Conservation (phyloP, 352 stramenopile genomes). For the Plasmopara muralis region DNA sequence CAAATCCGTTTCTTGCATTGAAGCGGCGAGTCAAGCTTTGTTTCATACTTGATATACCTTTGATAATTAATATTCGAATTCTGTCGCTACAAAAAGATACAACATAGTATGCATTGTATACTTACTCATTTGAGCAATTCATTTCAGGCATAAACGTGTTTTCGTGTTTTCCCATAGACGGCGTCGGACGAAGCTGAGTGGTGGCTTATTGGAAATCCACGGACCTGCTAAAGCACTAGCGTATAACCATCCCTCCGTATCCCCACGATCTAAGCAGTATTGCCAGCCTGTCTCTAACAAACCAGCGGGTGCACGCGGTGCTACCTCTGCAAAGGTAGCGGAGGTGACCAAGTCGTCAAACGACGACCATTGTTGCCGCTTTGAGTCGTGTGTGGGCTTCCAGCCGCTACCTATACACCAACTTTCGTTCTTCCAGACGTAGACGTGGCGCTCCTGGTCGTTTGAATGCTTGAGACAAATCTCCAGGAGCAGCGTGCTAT, state of each 20-base stretch:
- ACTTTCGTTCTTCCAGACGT: slow-evolving; percentile 63
- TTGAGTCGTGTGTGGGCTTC: slow-evolving; percentile 35
- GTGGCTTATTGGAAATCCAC: slow-evolving; percentile 44
- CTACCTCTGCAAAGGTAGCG: slow-evolving; percentile 36
- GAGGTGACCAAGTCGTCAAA: slow-evolving; percentile 46
- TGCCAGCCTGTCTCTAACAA: slow-evolving; percentile 45
- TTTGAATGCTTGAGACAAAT: slow-evolving; percentile 35
- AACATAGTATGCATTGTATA: no score
- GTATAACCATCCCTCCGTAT: slow-evolving; percentile 59
- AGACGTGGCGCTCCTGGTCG: slow-evolving; percentile 33
- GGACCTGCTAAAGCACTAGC: slow-evolving; percentile 52
- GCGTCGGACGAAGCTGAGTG: slow-evolving; percentile 53
- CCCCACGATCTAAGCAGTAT: slow-evolving; percentile 42
- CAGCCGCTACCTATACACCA: slow-evolving; percentile 45
- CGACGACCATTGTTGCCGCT: slow-evolving; percentile 46
- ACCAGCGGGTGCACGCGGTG: slow-evolving; percentile 30
- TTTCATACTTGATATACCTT: slow-evolving; percentile 4
- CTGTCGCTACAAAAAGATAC: no score
- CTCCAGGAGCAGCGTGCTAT: slow-evolving; percentile 49
- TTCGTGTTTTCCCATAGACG: slow-evolving; percentile 70
- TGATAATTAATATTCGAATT: no score
- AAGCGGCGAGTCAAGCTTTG: slow-evolving; percentile 11
- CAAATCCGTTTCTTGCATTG: slow-evolving; percentile 20
- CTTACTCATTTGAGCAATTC: not conserved
- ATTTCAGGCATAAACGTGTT: slow-evolving; percentile 40